A percentile compares a stretch with the other conserved stretches of the same genome.
These are phyloP conservation scores for Asterophora parasitica DNA, from an alignment of 768 basidiomycete genomes.

Conservation along the genomic window DNA sequence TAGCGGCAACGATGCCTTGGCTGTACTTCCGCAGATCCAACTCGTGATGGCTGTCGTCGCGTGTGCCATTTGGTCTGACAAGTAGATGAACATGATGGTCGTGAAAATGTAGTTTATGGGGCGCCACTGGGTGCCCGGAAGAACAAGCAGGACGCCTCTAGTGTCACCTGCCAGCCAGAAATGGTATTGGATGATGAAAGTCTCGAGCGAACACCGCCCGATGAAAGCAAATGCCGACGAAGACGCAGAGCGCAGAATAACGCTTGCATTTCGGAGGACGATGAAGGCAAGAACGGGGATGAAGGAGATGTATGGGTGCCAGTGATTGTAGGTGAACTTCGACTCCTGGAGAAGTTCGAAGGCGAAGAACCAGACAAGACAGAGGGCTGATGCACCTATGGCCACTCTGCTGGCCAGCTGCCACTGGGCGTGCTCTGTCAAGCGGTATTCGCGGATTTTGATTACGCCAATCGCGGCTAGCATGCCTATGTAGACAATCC, in stretches of 20 bases:
- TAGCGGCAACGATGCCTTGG: slow-evolving; percentile 15
- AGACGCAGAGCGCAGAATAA: slow-evolving; percentile 62
- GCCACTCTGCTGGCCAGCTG: slow-evolving; percentile 43
- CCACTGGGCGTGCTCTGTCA: slow-evolving; percentile 72
- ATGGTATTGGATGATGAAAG: slow-evolving; percentile 89
- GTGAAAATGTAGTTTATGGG: slow-evolving; percentile 76
- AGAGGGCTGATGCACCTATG: slow-evolving; percentile 45
- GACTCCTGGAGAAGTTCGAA: slow-evolving; percentile 74
- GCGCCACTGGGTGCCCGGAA: slow-evolving; percentile 71
- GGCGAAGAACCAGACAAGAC: slow-evolving; percentile 71
- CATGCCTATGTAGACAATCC: slow-evolving; percentile 88
- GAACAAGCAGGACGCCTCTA: slow-evolving; percentile 72
- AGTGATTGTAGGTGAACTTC: slow-evolving; percentile 84
- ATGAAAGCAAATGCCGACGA: slow-evolving; percentile 74
- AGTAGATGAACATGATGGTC: slow-evolving; percentile 72
- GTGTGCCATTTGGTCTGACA: slow-evolving; percentile 70
- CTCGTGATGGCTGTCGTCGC: slow-evolving; percentile 71
- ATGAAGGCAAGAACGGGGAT: slow-evolving; percentile 77
- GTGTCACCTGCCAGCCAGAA: slow-evolving; percentile 84
- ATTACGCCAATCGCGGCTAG: slow-evolving; percentile 65
- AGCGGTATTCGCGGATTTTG: slow-evolving; percentile 67
- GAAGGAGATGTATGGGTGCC: slow-evolving; percentile 79
- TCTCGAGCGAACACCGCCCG: slow-evolving; percentile 85
- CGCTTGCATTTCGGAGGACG: slow-evolving; percentile 70
- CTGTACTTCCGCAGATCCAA: slow-evolving; percentile 41